phyloP scores from a whole-genome alignment of 495 filamentous ascomycete genomes.

The Penicillium daleae region DNA sequence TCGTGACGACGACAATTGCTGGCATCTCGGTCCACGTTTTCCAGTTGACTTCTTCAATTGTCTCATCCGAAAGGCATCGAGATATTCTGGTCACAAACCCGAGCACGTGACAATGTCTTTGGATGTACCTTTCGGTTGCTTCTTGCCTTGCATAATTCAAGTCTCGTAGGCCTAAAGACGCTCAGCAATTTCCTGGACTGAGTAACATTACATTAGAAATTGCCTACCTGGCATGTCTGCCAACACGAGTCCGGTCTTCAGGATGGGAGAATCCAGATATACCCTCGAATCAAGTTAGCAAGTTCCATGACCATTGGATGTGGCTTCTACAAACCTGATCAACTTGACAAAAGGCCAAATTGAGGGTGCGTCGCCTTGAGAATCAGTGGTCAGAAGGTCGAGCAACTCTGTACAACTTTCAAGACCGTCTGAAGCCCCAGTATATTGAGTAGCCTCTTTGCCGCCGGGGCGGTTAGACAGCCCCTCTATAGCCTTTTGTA shows the following conservation, averaged over 20 bases:
- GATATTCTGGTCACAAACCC: constrained; percentile 31
- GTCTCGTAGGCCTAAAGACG: constrained; percentile 29
- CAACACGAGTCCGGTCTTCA: constrained; percentile 34
- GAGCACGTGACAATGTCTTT: constrained; percentile 31
- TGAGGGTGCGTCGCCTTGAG: constrained; percentile 7
- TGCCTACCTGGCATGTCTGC: constrained; percentile 41
- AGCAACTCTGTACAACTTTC: constrained; percentile 27
- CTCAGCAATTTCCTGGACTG: not conserved
- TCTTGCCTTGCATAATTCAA: constrained; percentile 34
- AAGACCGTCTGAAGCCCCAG: not conserved
- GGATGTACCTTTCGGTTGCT: constrained; percentile 34
- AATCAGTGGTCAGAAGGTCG: constrained; percentile 24
- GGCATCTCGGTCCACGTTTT: not conserved
- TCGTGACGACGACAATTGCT: constrained; percentile 27
- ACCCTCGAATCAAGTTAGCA: constrained; percentile 26
- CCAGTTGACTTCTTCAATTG: constrained; percentile 12
- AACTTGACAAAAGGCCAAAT: constrained; percentile 43
- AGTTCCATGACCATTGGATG: not conserved
- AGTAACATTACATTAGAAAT: not conserved
- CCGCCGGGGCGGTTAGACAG: not conserved
- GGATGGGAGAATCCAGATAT: constrained; percentile 33
- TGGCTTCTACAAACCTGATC: constrained; percentile 27
- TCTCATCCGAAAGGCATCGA: constrained; percentile 25
- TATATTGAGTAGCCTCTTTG: not conserved
- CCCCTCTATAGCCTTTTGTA: not conserved